Evolutionary conservation across 441 rosid species (phyloP).

Genomic region (Adansonia gregorii): DNA sequence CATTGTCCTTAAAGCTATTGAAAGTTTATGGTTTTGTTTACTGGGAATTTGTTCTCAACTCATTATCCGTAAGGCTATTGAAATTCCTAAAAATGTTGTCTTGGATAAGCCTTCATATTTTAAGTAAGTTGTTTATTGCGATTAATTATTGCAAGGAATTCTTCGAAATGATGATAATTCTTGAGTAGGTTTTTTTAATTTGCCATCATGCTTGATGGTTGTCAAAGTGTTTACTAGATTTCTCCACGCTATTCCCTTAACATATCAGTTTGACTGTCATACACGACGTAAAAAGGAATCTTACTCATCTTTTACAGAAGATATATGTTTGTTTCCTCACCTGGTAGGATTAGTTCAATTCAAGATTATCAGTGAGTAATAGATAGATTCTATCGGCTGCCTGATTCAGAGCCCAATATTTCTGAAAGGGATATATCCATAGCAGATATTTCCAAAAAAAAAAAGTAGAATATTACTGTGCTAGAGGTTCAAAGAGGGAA

Average conservation of each 20-base stretch:
- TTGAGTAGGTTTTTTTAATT: background rate
- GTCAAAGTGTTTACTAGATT: background rate
- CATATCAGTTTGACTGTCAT: background rate
- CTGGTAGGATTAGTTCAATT: background rate
- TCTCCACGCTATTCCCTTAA: background rate
- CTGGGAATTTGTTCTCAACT: background rate
- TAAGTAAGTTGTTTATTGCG: background rate
- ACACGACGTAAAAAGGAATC: background rate
- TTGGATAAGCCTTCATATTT: background rate
- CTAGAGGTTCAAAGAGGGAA: background rate
- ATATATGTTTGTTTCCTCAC: background rate
- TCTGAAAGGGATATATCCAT: background rate
- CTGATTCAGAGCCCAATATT: background rate
- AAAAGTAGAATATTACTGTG: background rate
- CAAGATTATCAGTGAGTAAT: background rate
- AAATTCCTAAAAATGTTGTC: background rate
- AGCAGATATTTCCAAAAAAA: background rate
- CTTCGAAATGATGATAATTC: background rate
- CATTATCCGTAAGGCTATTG: background rate
- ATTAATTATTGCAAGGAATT: background rate
- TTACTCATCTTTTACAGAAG: background rate
- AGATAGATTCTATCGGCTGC: background rate
- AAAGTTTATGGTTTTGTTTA: background rate
- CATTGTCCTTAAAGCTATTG: too few relatives aligned
- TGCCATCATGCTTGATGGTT: background rate